Evolutionary conservation across 1,284 basidiomycete genomes (phyloP).

Genomic region (Apiotrichum sp.): DNA sequence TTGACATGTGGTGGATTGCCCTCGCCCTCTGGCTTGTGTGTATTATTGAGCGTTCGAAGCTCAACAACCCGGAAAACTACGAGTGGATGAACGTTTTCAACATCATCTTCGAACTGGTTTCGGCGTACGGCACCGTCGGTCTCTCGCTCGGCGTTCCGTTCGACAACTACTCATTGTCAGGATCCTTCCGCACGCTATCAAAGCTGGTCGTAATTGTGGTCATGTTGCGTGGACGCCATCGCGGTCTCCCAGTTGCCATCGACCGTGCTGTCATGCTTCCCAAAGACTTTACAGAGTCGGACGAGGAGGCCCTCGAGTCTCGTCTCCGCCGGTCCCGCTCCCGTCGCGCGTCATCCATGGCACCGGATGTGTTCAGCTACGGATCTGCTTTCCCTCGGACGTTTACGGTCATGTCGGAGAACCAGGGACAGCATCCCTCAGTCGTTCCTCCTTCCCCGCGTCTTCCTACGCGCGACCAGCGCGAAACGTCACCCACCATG

Average conservation of each 20-base stretch:
- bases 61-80: constrained; percentile 54
- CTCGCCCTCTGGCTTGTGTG: constrained; percentile 73
- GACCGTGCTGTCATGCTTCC: constrained; percentile 48
- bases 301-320: constrained; percentile 38
- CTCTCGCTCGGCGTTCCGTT: constrained; percentile 68
- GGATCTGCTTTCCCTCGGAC: constrained; percentile 8
- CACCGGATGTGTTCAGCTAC: constrained; percentile 1
- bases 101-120: constrained; percentile 57
- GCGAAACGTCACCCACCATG: background rate
- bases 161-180: constrained; percentile 45
- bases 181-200: constrained; percentile 32
- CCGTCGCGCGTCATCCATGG: constrained; percentile 4
- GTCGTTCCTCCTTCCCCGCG: background rate
- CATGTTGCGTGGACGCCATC: constrained; percentile 41
- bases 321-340: constrained; percentile 14
- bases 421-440: no score
- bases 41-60: constrained; percentile 68
- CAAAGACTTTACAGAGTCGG: constrained; percentile 38
- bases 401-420: constrained; percentile 2
- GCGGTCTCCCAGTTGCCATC: constrained; percentile 42
- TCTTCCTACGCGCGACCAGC: background rate
- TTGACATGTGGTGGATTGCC: constrained; percentile 88
- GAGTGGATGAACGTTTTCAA: constrained; percentile 74
- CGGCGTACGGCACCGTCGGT: constrained; percentile 86
- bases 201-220: constrained; percentile 40